phyloP scores from a whole-genome alignment of 164 flowering plant species.

The Vitis riparia region DNA sequence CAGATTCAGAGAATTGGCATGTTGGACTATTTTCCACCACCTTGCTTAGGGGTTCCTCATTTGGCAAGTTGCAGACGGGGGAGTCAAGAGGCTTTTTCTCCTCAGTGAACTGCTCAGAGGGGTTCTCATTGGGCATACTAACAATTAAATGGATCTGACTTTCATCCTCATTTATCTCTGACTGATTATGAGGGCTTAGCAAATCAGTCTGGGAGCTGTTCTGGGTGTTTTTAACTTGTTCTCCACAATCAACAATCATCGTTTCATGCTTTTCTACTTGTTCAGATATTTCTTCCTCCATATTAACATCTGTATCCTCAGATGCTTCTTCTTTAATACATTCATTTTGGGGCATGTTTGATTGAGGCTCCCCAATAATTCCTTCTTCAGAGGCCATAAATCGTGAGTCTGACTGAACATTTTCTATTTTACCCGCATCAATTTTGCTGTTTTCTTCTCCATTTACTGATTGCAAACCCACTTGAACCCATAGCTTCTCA shows the following conservation, averaged over 20 bases:
- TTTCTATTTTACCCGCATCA: conserved; percentile 12
- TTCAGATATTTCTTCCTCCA: conserved; percentile 58
- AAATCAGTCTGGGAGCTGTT: conserved; percentile 2
- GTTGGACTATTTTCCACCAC: conserved; percentile 6
- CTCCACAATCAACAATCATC: conserved; percentile 13
- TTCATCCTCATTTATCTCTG: conserved; percentile 2
- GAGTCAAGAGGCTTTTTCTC: conserved; percentile 15
- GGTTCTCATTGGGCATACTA: not conserved
- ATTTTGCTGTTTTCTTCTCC: conserved; percentile 6
- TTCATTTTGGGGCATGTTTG: conserved; percentile 9
- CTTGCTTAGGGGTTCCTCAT: conserved; percentile 19
- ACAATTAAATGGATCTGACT: not conserved
- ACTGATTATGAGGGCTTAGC: conserved; percentile 5
- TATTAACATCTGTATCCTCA: conserved; percentile 61
- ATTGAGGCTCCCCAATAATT: conserved; percentile 1
- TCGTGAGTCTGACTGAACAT: conserved; percentile 11
- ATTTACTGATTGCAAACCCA: conserved; percentile 27
- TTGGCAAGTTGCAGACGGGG: conserved; percentile 13
- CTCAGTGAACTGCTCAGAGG: conserved; percentile 12
- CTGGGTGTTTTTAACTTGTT: conserved; percentile 11
- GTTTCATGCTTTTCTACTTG: conserved; percentile 25
- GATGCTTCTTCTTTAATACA: conserved; percentile 16
- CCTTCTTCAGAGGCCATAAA: conserved; percentile 9
- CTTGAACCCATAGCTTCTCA: conserved; percentile 47
- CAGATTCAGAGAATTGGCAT: conserved; percentile 9